These are phyloP conservation scores for Pseudisothecium myosuroides DNA, from an alignment of 225 moss, liverwort and hornwort genomes.

Conservation along the genomic window DNA sequence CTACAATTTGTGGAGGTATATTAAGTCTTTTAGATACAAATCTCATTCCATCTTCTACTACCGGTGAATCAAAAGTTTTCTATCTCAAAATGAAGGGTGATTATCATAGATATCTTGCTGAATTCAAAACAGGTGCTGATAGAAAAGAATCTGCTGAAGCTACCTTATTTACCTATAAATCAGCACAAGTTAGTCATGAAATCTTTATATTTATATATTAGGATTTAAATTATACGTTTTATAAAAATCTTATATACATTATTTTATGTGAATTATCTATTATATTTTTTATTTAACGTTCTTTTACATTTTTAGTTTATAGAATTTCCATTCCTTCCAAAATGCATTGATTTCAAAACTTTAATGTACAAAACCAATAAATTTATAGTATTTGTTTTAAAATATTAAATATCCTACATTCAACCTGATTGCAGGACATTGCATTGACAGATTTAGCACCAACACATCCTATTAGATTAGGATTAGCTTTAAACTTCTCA, in stretches of 20 bases:
- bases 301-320: background rate
- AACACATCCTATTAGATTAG: constrained; percentile 49
- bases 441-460: constrained; percentile 41
- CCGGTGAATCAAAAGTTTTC: constrained; percentile 47
- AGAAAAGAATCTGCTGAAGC: constrained; percentile 52
- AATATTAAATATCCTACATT: background rate
- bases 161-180: constrained; percentile 44
- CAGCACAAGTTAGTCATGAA: constrained; percentile 18
- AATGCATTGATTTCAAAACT: background rate
- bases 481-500: constrained; percentile 51
- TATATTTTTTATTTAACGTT: no score
- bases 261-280: background rate
- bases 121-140: constrained; percentile 30
- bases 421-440: constrained; percentile 18
- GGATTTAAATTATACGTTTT: accelerated
- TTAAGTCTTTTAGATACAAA: constrained; percentile 38
- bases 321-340: background rate
- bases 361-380: background rate
- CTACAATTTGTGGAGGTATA: constrained; percentile 35
- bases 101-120: constrained; percentile 48
- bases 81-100: constrained; percentile 59
- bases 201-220: background rate
- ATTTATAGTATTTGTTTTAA: background rate
- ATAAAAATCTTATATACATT: no score
- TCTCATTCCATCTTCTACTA: constrained; percentile 33